Conservation (phyloP, 192 early-diverging fungal species). For the Coemansia sp. region DNA sequence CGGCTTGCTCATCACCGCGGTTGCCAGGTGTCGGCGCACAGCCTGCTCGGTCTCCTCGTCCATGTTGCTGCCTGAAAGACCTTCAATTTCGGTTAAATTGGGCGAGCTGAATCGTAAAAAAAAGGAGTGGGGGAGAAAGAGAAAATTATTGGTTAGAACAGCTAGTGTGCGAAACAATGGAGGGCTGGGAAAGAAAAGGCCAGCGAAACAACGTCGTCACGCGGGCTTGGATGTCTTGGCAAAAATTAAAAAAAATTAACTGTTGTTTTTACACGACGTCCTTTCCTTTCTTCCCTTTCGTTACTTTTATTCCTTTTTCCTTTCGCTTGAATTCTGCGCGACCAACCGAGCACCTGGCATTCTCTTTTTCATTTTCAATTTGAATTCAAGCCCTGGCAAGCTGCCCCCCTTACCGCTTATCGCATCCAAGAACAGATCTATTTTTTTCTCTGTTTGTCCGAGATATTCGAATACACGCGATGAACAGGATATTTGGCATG, state of each 20-base stretch:
- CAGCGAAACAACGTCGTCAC: too few species aligned
- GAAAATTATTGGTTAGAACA: too few species aligned
- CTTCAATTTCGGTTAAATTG: constrained; percentile 5
- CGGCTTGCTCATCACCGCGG: constrained; percentile 15
- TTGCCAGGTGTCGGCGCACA: constrained; percentile 10
- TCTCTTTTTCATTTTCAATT: neutral
- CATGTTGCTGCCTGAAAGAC: neutral
- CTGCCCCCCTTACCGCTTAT: too few species aligned
- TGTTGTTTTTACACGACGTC: neutral
- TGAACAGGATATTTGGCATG: constrained; percentile 94
- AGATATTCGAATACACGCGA: constrained; percentile 14
- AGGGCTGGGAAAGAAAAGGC: too few species aligned
- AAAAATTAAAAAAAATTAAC: neutral
- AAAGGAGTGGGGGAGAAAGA: constrained; percentile 1
- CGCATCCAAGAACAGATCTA: too few species aligned
- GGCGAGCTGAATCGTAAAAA: neutral
- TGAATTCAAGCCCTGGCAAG: too few species aligned
- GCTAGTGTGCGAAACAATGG: too few species aligned
- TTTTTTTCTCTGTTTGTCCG: too few species aligned
- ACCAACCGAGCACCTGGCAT: neutral
- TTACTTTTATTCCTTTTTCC: neutral
- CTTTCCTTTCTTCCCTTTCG: neutral
- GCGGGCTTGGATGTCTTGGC: neutral
- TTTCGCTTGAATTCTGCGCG: neutral
- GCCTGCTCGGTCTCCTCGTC: constrained; percentile 15